Evolutionary conservation across 371 early-diverging fungal species (phyloP).

Genomic region (Umbelopsis sp.): DNA sequence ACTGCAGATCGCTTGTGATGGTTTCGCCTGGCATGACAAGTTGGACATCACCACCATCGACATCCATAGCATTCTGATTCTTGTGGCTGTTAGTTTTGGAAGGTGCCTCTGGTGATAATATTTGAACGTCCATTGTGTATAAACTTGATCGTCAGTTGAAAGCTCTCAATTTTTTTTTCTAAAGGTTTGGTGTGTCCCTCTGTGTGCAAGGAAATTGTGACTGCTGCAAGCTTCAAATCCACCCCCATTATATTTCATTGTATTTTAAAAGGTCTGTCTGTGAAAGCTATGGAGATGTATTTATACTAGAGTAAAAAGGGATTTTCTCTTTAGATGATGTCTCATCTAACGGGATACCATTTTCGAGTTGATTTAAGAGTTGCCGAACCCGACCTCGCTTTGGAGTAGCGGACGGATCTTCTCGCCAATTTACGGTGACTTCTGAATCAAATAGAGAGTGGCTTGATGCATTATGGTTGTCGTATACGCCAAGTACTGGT

Average conservation of each 20-base stretch:
- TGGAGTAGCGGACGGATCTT: slow-evolving; percentile 5
- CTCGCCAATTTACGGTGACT: slow-evolving; percentile 4
- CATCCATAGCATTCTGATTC: slow-evolving; percentile 43
- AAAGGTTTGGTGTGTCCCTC: no score
- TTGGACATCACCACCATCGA: slow-evolving; percentile 45
- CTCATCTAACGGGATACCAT: background rate
- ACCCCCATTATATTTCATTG: no score
- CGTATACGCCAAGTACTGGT: background rate
- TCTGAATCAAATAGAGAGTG: background rate
- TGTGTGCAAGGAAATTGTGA: background rate
- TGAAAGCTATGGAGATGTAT: background rate
- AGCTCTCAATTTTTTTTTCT: slow-evolving; percentile 3
- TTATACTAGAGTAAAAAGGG: slow-evolving; percentile 4
- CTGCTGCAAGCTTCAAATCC: background rate
- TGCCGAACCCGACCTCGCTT: slow-evolving; percentile 2
- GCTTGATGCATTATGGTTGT: background rate
- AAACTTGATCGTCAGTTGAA: background rate
- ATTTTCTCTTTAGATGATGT: background rate
- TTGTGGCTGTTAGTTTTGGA: slow-evolving; percentile 19
- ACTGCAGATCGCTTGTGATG: slow-evolving; percentile 82
- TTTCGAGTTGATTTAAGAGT: background rate
- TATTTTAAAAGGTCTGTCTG: no score
- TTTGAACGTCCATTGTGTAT: slow-evolving; percentile 23
- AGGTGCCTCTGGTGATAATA: slow-evolving; percentile 26
- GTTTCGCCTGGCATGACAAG: slow-evolving; percentile 90